phyloP scores from a whole-genome alignment of 139 green algal species.

The Nannochloris sp. region DNA sequence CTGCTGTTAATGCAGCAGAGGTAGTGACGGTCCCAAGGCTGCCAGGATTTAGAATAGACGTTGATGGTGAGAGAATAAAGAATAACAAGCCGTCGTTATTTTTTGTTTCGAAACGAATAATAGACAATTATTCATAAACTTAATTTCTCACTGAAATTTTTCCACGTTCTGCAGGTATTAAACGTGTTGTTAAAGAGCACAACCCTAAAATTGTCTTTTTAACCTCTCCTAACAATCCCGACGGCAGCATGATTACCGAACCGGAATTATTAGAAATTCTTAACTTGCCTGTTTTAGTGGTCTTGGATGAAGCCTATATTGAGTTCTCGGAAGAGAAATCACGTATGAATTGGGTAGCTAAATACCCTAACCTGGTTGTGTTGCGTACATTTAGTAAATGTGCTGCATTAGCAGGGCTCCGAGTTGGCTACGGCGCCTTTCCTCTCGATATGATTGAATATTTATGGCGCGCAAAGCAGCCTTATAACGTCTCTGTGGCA shows the following conservation, averaged over 20 bases:
- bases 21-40: constrained; percentile 79
- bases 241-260: constrained; percentile 81
- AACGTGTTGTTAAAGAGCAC: constrained; percentile 65
- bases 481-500: constrained; percentile 97
- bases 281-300: constrained; percentile 82
- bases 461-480: constrained; percentile 97
- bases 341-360: constrained; percentile 63
- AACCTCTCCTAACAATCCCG: constrained; percentile 98
- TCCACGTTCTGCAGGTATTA: constrained; percentile 29
- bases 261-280: constrained; percentile 74
- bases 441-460: constrained; percentile 72
- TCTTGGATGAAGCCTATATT: constrained; percentile 98
- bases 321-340: constrained; percentile 79
- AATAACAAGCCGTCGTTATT: background rate
- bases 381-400: constrained; percentile 97
- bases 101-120: background rate
- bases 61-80: constrained; percentile 47
- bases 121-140: background rate
- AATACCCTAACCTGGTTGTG: constrained; percentile 86
- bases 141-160: background rate
- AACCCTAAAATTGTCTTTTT: constrained; percentile 96
- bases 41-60: constrained; percentile 80
- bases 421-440: constrained; percentile 59
- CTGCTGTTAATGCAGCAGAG: constrained; percentile 81
- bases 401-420: constrained; percentile 67